Conservation (phyloP, 148 eudicot genomes). For the Rhododendron vialii region DNA sequence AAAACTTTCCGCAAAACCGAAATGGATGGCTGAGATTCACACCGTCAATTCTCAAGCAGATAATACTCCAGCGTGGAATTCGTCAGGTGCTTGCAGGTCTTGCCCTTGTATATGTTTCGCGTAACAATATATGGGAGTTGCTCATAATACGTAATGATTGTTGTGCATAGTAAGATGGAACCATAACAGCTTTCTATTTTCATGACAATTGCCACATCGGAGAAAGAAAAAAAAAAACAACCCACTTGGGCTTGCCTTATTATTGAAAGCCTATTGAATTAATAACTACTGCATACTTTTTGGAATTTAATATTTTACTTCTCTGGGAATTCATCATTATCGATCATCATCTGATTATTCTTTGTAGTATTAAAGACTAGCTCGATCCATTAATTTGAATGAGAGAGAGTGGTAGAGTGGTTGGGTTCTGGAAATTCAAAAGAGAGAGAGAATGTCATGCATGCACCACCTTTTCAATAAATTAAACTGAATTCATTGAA, state of each 20-base stretch:
- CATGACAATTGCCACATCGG: neutral
- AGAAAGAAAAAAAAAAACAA: neutral
- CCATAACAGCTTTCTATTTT: neutral
- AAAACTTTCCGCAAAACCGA: too few species aligned
- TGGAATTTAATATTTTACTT: neutral
- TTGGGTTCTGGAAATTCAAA: conserved; percentile 1
- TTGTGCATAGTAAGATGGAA: neutral
- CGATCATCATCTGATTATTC: neutral
- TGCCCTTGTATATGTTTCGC: neutral
- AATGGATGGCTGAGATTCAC: too few species aligned
- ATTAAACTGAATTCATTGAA: neutral
- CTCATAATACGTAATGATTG: neutral
- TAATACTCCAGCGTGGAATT: neutral
- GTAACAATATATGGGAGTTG: neutral
- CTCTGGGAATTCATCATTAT: conserved; percentile 1
- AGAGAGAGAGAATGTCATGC: neutral
- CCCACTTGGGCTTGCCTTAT: neutral
- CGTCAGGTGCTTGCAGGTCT: neutral
- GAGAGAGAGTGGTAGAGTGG: neutral
- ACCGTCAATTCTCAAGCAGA: too few species aligned
- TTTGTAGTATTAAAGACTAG: neutral
- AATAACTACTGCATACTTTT: neutral
- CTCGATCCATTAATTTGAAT: neutral
- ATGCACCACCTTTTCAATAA: neutral
- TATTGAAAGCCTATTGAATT: neutral